Conservation (phyloP, 106 monocot genomes). For the Acorus gramineus region DNA sequence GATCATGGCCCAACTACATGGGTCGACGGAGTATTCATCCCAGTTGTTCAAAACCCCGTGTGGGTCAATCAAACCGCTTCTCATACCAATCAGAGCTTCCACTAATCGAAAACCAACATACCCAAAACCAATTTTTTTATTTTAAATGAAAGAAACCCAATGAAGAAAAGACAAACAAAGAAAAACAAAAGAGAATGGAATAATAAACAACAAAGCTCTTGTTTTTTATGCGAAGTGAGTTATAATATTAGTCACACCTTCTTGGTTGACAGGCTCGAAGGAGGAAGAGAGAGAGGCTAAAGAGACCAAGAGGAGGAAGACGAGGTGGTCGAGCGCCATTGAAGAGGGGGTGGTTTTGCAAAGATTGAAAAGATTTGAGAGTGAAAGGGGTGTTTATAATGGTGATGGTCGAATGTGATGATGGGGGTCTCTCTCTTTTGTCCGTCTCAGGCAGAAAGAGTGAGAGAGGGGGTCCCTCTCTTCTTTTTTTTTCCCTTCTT, state of each 20-base stretch:
- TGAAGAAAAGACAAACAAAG: background rate
- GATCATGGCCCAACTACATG: constrained; percentile 97
- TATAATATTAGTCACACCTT: constrained; percentile 23
- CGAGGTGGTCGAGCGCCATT: constrained; percentile 19
- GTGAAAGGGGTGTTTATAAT: no score
- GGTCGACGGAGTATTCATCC: constrained; percentile 90
- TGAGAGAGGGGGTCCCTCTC: no score
- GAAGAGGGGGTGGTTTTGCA: background rate
- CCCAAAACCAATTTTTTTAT: background rate
- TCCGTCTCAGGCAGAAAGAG: no score
- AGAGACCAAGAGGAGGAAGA: constrained; percentile 14
- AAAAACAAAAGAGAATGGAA: background rate
- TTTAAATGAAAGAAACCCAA: no score
- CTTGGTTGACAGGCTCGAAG: constrained; percentile 50
- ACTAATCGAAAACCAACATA: constrained; percentile 18
- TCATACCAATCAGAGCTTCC: constrained; percentile 63
- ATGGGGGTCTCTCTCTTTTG: no score
- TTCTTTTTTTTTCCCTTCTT: no score
- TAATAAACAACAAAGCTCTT: background rate
- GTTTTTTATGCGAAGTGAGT: no score
- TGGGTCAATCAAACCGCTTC: constrained; percentile 49
- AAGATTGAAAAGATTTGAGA: no score
- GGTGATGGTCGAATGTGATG: no score
- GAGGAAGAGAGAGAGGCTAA: constrained; percentile 18
- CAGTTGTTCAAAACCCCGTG: constrained; percentile 82